Evolutionary conservation across 345 rosid genomes (phyloP), one percentile per base, ranked within the genome.

Genomic region (Populus davidiana): DNA sequence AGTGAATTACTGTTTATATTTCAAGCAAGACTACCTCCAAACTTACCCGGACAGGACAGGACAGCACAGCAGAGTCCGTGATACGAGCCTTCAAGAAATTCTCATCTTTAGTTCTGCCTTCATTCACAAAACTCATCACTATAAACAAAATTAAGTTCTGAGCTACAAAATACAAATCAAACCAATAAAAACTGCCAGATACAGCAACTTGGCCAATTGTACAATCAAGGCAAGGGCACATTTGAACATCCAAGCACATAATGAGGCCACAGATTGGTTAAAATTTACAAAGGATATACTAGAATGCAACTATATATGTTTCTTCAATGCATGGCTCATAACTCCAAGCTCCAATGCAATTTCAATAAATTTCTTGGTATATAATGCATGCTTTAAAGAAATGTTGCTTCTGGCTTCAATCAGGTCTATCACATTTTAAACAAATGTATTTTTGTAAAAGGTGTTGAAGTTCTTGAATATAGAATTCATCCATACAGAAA

Each of bases 21-120:
- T 43, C 75, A 76, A 8, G 50, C 23, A 35, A 36, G 65, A 75
- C 66, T 52, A 50, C 56, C 56, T 50, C 68, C 25, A 78, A 41
- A 50, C 31, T 20, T 63, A 41, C 71, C 73, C 1, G 44, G 68
- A 23, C 39, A 76, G 27, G 23, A 21, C 59, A 69, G 2, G 56
- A 35, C 25, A 76, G 14, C 39, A 20, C 70, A 73, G 29, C 27
- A 78, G 49, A 54, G 63, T n/a, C 69, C 62, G 76, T 50, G 38
- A 70, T 10, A 47, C 13, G 12, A 33, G 18, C 52, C 74, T 77
- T 66, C 49, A 44, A 25, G 47, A 31, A 79, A 36, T 49, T 61
- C 54, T 66, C 20, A 17, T 54, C 63, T 13, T 50, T 50, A 52
- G 72, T 52, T 66, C 72, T 50, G 47, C 52, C 67, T 72, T 71